Conservation (phyloP, 2,329 filamentous ascomycete species). For the Pseudocercospora eumusae region DNA sequence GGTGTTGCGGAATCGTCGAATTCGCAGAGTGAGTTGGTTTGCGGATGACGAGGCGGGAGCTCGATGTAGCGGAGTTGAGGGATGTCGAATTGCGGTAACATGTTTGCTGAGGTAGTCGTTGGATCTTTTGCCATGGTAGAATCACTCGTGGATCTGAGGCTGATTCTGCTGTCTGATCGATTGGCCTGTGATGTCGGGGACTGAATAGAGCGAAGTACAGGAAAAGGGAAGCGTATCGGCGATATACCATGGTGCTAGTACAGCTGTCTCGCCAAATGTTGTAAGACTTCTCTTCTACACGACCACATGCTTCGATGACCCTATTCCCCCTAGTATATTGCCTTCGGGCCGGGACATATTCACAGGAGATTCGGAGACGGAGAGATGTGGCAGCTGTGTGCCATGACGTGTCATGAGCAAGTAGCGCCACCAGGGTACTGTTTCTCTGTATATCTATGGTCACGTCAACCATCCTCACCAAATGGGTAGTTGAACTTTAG, state of each 20-base stretch:
- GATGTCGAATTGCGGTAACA: background rate
- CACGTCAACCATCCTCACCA: slow-evolving; percentile 59
- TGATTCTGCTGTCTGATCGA: background rate
- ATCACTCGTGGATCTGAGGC: background rate
- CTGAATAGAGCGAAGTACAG: background rate
- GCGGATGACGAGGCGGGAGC: background rate
- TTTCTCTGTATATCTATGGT: background rate
- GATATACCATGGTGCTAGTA: background rate
- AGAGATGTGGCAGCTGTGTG: background rate
- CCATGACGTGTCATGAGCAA: background rate
- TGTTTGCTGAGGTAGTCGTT: background rate
- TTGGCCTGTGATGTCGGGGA: background rate
- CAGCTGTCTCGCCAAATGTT: no score
- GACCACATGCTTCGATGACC: no score
- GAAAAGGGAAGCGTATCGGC: background rate
- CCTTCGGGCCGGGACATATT: background rate
- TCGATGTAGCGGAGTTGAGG: background rate
- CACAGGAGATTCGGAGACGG: background rate
- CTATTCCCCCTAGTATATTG: background rate
- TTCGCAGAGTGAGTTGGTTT: background rate
- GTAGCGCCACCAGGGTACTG: background rate
- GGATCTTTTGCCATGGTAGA: background rate
- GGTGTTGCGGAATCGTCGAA: background rate
- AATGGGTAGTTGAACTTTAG: slow-evolving; percentile 98
- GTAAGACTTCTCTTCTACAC: no score